Percentiles rank a stretch among this genome's conserved stretches.
Evolutionary conservation across 371 early-diverging fungal genomes (phyloP).

Genomic region (Dichotomocladium elegans): DNA sequence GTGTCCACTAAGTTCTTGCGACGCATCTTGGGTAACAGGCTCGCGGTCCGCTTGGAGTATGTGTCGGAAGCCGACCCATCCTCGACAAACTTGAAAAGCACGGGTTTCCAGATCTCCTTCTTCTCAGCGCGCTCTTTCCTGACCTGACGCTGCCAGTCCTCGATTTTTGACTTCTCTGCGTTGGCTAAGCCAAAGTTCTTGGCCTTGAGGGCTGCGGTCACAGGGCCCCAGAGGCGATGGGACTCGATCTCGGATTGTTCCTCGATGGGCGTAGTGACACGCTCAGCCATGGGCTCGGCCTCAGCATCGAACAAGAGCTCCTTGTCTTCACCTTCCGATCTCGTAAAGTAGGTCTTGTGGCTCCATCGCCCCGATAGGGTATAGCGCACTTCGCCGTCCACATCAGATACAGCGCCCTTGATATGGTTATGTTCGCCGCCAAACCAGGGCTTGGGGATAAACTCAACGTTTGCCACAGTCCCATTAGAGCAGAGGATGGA

Average conservation of each 20-base stretch:
- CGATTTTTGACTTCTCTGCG: constrained; percentile 65
- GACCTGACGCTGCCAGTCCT: constrained; percentile 67
- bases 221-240: constrained; percentile 68
- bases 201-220: constrained; percentile 57
- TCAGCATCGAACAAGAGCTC: constrained; percentile 63
- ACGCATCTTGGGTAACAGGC: constrained; percentile 13
- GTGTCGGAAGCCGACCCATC: constrained; percentile 19
- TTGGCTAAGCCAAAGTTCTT: constrained; percentile 67
- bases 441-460: constrained; percentile 51
- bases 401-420: constrained; percentile 31
- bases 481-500: constrained; percentile 50
- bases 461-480: constrained; percentile 51
- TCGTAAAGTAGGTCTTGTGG: constrained; percentile 48
- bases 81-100: constrained; percentile 49
- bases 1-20: constrained; percentile 33
- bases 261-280: constrained; percentile 49
- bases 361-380: constrained; percentile 63
- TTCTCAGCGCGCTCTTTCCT: constrained; percentile 60
- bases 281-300: constrained; percentile 50
- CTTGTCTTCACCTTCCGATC: constrained; percentile 25
- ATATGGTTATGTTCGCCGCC: constrained; percentile 49
- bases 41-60: constrained; percentile 12
- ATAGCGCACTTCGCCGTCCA: constrained; percentile 23
- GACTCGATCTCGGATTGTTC: constrained; percentile 69
- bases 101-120: constrained; percentile 37